A percentile compares a stretch with the other conserved stretches of the same genome.
These are phyloP conservation scores for Arthrinium phaeospermum DNA, from an alignment of 2,329 filamentous ascomycete species.

Conservation along the genomic window DNA sequence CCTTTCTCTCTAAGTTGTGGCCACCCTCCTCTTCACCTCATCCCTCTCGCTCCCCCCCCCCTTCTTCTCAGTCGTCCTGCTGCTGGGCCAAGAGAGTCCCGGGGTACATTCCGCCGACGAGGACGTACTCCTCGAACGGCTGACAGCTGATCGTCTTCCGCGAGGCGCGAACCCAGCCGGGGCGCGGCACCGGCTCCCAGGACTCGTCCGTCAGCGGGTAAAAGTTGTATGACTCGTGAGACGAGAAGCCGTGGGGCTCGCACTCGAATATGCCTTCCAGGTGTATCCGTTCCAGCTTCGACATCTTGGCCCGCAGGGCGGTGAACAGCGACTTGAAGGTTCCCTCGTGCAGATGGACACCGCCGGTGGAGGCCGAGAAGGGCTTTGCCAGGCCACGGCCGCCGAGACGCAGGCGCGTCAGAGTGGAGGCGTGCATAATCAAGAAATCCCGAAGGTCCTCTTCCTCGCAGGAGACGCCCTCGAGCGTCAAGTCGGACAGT, in stretches of 20 bases:
- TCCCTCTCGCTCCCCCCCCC: neutral
- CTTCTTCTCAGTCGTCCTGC: neutral
- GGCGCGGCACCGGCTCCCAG: slow-evolving; percentile 42
- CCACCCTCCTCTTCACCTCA: slow-evolving; percentile 1
- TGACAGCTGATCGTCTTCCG: slow-evolving; percentile 43
- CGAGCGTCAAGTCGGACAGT: slow-evolving; percentile 49
- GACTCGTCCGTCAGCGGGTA: slow-evolving; percentile 48
- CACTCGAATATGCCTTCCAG: slow-evolving; percentile 54
- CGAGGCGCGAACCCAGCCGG: slow-evolving; percentile 37
- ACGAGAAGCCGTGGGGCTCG: slow-evolving; percentile 42
- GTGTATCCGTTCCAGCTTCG: slow-evolving; percentile 48
- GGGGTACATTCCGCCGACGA: slow-evolving; percentile 46
- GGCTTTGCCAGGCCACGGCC: slow-evolving; percentile 48
- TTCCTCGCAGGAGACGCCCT: slow-evolving; percentile 51
- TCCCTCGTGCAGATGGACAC: slow-evolving; percentile 51
- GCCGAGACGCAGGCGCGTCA: slow-evolving; percentile 50
- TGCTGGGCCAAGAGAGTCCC: slow-evolving; percentile 23
- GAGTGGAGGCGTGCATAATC: slow-evolving; percentile 44
- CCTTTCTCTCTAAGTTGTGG: neutral
- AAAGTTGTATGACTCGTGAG: slow-evolving; percentile 50
- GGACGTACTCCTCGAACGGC: slow-evolving; percentile 48
- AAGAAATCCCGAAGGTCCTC: slow-evolving; percentile 50
- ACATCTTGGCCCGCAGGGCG: slow-evolving; percentile 43
- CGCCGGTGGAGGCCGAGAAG: slow-evolving; percentile 47
- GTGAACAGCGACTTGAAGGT: slow-evolving; percentile 50